phyloP scores from a whole-genome alignment of 331 rosid genomes.

The Arachis monticola region DNA sequence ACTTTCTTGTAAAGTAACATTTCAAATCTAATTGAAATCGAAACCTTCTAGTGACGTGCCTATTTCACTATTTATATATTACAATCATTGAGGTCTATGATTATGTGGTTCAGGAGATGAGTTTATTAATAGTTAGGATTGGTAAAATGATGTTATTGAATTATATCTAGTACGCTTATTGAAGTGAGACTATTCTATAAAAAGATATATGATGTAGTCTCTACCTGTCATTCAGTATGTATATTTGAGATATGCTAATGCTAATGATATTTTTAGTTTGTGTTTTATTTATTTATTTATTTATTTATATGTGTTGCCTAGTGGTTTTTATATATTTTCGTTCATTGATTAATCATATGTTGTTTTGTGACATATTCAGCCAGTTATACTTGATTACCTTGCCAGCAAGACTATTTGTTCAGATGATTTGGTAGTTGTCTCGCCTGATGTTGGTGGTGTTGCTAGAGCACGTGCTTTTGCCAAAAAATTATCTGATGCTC shows the following conservation, averaged over 20 bases:
- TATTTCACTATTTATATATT: conserved; percentile 28
- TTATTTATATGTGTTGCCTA: background rate
- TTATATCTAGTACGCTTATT: background rate
- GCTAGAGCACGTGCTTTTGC: conserved; percentile 98
- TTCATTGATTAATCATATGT: conserved; percentile 38
- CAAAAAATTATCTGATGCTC: conserved; percentile 91
- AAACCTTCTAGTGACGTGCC: background rate
- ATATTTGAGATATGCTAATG: conserved; percentile 14
- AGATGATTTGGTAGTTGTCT: conserved; percentile 95
- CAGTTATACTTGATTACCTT: conserved; percentile 93
- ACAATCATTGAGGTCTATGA: conserved; percentile 1
- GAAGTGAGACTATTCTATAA: background rate
- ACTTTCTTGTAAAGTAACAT: conserved; percentile 20
- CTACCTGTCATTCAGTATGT: conserved; percentile 7
- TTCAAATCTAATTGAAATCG: conserved; percentile 23
- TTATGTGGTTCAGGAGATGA: conserved; percentile 11
- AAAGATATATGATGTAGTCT: background rate
- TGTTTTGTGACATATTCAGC: conserved; percentile 56
- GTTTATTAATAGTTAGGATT: conserved; percentile 12
- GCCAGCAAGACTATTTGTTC: conserved; percentile 94
- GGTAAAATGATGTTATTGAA: conserved; percentile 14
- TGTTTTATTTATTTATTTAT: conserved; percentile 1
- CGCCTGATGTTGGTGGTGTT: conserved; percentile 99
- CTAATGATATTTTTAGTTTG: conserved; percentile 23
- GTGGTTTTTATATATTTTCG: conserved; percentile 25